Base-by-base conservation (phyloP, 805 yeast genomes). In the Wickerhamiella parazyma region DNA sequence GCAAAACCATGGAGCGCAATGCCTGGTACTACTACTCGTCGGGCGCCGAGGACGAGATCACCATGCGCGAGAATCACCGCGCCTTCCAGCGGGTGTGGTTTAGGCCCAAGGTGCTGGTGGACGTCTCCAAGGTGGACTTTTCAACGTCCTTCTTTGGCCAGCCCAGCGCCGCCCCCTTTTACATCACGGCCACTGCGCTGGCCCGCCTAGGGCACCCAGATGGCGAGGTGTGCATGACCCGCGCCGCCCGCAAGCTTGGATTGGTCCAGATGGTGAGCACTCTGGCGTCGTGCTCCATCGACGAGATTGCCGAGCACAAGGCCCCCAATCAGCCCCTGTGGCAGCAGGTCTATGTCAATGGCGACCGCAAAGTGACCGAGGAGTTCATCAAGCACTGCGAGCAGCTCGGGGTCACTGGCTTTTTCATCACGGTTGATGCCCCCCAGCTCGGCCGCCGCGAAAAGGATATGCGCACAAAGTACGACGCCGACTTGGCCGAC, bases 11-110 rank as follows among this genome's bases (percentile, higher is more conserved):
- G 69, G 72, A 83, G 24, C 76, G 74, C 44, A 72, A 73, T 25
- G 96, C 91, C 0, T 83, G 96, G 93, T 91, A 91, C 11, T 89
- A 89, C 62, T 89, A 86, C 59, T 80, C 93, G 3, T 75, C 86
- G 28, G 97, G 89, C 8, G 72, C 94, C 14, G 96, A 89, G 61
- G 97, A 89, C 60, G 97, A 89, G 64, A 74, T 89, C 52, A 73
- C 95, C 2, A 59, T 82, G 55, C 72, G 97, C 52, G 95, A 87
- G 56, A 89, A 89, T 64, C 96, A 86, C 60, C 71, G 76, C 42
- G 93, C 95, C 3, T 89, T 75, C 64, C 94, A 84, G 56, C 68
- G 94, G 24, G 74, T 87, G 42, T 86, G 81, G 65, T 89, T 89
- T 69, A 77, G 80, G 51, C 97, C 97, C 11, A 69, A 75, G 45